Base-by-base conservation (phyloP, 1,284 basidiomycete species). In the Papiliotrema nemorosa region DNA sequence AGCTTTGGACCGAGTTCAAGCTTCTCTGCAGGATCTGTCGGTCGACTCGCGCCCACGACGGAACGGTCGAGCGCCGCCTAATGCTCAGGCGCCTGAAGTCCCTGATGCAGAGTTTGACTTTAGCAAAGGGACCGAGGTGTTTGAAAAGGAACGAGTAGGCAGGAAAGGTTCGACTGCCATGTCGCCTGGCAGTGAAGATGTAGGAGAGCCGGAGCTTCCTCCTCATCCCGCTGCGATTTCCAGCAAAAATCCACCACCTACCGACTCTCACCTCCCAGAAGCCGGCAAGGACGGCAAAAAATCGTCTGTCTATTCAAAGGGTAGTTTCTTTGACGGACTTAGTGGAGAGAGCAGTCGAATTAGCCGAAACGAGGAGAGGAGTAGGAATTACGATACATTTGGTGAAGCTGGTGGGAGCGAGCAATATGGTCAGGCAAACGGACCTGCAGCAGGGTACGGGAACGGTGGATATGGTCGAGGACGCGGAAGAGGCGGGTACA, bases 81-180 rank as follows among this genome's bases (percentile, higher is more conserved):
- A 50, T 12, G 43, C 57, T 29, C 59, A 56, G 27, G 55, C 66
- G 0, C 62, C 63, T 10, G 60, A 63, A 20, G 69, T 72, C 0
- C 71, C 71, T 3, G 66, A 71, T 47, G 60, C 69, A 20, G 68
- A 69, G 44, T 73, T 73, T 44, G 71, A 73, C 48, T 73, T 73
- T 40, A 50, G 56, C 10, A 65, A 65, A 40, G 66, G 61, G 9
- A 72, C 52, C 36, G 61, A 66, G 40, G 50, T 52, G 29, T 66
- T 73, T 47, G 60, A 71, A 51, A 63, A 66, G 48, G 64, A 70
- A 47, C 53, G 65, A 21, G 56, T 60, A 41, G 60, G 58, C 35
- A 51, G 21, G 49, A 24, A 22, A 43, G 40, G 13, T 44, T 42
- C 26, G 31, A 49, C 35, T 47, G 40, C 13, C 27, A 33, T 25